Evolutionary conservation across 2,329 filamentous ascomycete genomes (phyloP), one percentile per base, ranked within the genome.

Genomic region (Sporothrix brunneoviolacea): DNA sequence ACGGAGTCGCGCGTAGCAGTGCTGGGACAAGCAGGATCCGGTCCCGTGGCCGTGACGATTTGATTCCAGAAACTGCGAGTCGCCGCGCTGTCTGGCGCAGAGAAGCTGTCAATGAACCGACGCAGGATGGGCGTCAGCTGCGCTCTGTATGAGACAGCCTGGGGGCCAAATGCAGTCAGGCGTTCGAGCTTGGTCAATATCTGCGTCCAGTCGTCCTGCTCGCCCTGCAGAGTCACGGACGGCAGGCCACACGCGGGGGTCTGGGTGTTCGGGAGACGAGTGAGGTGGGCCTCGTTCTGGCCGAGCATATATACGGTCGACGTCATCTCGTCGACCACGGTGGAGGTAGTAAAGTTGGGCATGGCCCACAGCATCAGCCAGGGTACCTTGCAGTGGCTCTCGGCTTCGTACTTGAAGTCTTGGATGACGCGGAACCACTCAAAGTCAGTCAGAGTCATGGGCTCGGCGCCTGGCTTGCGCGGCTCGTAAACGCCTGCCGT

Each of bases 301-400:
- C 70, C 71, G 68, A 74, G 72, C 68, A 74, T 67, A 21, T 72
- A 53, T 15, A 73, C 64, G 33, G 65, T 66, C 3, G 70, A 68
- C 18, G 67, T 70, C 53, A 71, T 60, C 8, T 63, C 55, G 51
- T 74, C 70, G 27, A 62, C 59, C 0, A 56, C 55, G 1, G 63
- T 69, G 9, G 63, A 71, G 0, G 72, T 75, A 22, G 59, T 67
- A 52, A 75, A 74, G 9, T 65, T 62, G 1, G 71, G 70, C 44
- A 62, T 60, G 50, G 73, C 64, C 70, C 72, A 75, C 21, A 64
- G 60, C 12, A 61, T 52, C 22, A 74, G 55, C 70, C 69, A 73
- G 2, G 54, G 52, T 8, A 67, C 69, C 58, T 67, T 65, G 28
- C 70, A 65, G 16, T 65, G 60, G 28, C 61, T 51, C 54, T 71